Percentiles rank a stretch among this genome's conserved stretches.
Evolutionary conservation across 345 rosid genomes (phyloP).

Genomic region (Dipteronia sinensis): DNA sequence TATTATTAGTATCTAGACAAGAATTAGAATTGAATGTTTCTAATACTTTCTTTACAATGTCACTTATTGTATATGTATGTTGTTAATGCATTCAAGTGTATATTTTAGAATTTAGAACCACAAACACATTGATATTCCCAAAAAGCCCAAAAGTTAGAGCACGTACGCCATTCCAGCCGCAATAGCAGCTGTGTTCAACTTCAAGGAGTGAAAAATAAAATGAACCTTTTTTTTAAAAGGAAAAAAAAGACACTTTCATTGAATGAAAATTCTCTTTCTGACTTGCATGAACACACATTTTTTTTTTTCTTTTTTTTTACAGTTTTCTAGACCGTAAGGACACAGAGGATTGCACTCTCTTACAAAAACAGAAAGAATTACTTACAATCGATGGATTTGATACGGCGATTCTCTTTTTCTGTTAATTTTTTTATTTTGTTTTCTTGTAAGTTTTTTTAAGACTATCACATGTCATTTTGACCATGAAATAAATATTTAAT

Average conservation of each 20-base stretch:
- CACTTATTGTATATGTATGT: background rate
- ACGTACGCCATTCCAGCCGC: slow-evolving; percentile 93
- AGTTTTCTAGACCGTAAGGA: slow-evolving; percentile 47
- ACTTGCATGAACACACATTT: slow-evolving; percentile 36
- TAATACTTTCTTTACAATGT: slow-evolving; percentile 2
- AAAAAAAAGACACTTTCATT: slow-evolving; percentile 1
- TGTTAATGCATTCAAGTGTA: slow-evolving; percentile 7
- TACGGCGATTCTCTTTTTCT: slow-evolving; percentile 15
- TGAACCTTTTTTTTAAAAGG: background rate
- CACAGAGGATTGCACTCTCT: slow-evolving; percentile 34
- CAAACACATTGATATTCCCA: background rate
- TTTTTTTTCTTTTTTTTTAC: slow-evolving; percentile 3
- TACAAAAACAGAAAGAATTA: slow-evolving; percentile 1
- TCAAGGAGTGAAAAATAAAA: slow-evolving; percentile 25
- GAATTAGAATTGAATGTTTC: background rate
- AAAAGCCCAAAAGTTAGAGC: slow-evolving; percentile 36
- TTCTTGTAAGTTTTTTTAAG: slow-evolving; percentile 6
- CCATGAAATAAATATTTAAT: slow-evolving; percentile 13
- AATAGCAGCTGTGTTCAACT: slow-evolving; percentile 60
- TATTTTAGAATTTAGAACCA: background rate
- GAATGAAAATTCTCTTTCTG: slow-evolving; percentile 25
- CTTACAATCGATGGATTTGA: slow-evolving; percentile 7
- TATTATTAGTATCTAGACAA: background rate
- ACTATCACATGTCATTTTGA: slow-evolving; percentile 3
- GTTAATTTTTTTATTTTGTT: background rate